Conservation (phyloP, 2,329 filamentous ascomycete species). For the Xylaria multiplex region DNA sequence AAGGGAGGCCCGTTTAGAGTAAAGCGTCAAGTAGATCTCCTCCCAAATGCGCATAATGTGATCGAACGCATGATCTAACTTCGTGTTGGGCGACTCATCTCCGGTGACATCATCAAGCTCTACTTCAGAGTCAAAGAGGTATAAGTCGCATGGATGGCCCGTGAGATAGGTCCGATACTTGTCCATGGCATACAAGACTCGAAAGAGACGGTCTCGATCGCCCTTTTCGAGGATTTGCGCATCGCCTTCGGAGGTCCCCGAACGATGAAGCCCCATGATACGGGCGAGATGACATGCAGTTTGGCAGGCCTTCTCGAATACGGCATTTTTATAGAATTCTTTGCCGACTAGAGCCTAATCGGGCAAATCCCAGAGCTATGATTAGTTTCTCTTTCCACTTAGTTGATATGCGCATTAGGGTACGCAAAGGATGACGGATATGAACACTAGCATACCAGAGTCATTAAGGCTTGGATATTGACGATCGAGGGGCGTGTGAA, state of each 20-base stretch:
- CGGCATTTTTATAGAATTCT: conserved; percentile 22
- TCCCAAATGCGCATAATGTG: conserved; percentile 26
- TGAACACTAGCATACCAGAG: conserved; percentile 18
- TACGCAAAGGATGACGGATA: not conserved
- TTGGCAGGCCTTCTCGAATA: conserved; percentile 24
- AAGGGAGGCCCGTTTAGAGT: conserved; percentile 12
- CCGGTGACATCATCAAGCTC: not conserved
- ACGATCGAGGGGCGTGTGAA: conserved; percentile 19
- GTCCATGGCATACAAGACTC: conserved; percentile 21
- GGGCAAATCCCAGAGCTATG: not conserved
- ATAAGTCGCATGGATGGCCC: conserved; percentile 23
- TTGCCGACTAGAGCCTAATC: conserved; percentile 22
- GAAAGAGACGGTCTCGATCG: conserved; percentile 19
- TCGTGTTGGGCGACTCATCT: not conserved
- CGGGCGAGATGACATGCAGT: conserved; percentile 22
- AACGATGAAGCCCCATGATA: conserved; percentile 21
- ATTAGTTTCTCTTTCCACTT: conserved; percentile 9
- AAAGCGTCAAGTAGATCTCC: conserved; percentile 24
- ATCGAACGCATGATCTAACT: conserved; percentile 16
- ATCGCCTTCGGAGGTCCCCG: not conserved
- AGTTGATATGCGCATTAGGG: not conserved
- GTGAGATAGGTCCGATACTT: conserved; percentile 19
- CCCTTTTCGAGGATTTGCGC: not conserved
- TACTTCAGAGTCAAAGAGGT: conserved; percentile 20
- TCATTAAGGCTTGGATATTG: conserved; percentile 24